Conservation (phyloP, 2,329 filamentous ascomycete species). For the Pseudocercospora eumusae region DNA sequence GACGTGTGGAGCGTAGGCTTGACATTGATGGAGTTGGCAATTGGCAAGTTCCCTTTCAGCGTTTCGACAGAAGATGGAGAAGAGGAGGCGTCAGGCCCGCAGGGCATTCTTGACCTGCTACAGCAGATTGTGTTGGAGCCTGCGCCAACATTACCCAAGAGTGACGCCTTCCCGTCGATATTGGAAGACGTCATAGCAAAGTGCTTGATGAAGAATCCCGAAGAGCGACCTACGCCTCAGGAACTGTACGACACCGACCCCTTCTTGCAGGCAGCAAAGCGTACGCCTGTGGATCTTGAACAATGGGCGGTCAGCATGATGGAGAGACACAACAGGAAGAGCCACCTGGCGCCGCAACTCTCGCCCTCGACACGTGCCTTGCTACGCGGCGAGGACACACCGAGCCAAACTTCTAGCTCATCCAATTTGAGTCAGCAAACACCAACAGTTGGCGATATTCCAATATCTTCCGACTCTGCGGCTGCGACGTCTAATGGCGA, state of each 20-base stretch:
- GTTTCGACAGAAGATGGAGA: conserved; percentile 79
- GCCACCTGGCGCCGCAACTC: conserved; percentile 79
- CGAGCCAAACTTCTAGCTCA: conserved; percentile 26
- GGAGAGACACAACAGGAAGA: conserved; percentile 93
- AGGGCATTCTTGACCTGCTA: conserved; percentile 90
- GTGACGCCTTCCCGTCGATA: conserved; percentile 92
- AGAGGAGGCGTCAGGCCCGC: conserved; percentile 69
- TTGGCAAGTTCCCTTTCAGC: conserved; percentile 94
- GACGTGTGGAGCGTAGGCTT: conserved; percentile 99
- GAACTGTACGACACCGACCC: conserved; percentile 91
- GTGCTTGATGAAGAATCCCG: conserved; percentile 86
- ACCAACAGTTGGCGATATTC: conserved; percentile 37
- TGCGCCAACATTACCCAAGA: conserved; percentile 89
- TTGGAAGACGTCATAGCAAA: conserved; percentile 97
- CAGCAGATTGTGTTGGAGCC: conserved; percentile 98
- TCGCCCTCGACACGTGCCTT: conserved; percentile 78
- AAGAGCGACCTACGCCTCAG: conserved; percentile 85
- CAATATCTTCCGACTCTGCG: conserved; percentile 29
- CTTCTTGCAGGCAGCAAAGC: conserved; percentile 93
- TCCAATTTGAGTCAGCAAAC: conserved; percentile 27
- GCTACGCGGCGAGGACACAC: conserved; percentile 54
- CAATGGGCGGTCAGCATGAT: conserved; percentile 94
- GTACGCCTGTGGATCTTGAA: conserved; percentile 89
- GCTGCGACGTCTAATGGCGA: conserved; percentile 27
- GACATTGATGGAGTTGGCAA: conserved; percentile 93